These are phyloP conservation scores for Glycyrrhiza uralensis DNA, from an alignment of 306 rosid species.

Conservation along the genomic window DNA sequence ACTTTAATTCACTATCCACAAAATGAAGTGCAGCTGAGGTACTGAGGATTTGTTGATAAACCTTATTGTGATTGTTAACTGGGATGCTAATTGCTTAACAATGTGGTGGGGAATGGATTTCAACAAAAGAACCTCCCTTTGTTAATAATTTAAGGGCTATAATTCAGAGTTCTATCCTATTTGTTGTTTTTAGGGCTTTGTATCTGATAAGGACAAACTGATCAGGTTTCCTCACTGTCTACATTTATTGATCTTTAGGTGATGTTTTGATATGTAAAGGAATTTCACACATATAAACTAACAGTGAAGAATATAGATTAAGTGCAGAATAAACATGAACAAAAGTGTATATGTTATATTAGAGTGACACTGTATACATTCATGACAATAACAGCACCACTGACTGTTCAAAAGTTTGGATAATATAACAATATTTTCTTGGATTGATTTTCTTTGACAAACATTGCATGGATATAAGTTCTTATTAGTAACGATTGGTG, in stretches of 20 bases:
- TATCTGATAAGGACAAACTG: background rate
- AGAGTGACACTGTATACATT: background rate
- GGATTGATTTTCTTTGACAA: background rate
- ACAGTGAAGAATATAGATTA: background rate
- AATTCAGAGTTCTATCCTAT: background rate
- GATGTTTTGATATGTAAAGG: background rate
- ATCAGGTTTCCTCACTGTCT: background rate
- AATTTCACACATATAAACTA: background rate
- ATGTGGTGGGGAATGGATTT: conserved; percentile 5
- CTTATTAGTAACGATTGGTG: background rate
- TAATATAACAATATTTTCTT: background rate
- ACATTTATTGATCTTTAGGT: background rate
- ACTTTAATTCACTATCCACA: background rate
- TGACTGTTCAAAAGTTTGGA: background rate
- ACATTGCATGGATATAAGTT: background rate
- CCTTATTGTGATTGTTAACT: background rate
- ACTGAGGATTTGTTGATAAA: conserved; percentile 3
- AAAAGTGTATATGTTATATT: background rate
- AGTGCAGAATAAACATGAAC: background rate
- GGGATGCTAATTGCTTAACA: background rate
- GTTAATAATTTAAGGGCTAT: background rate
- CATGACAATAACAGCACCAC: background rate
- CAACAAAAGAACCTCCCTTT: background rate
- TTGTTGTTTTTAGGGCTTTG: background rate
- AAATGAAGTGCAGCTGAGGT: background rate